A percentile compares a stretch with the other conserved stretches of the same genome.
phyloP scores from a whole-genome alignment of 441 rosid genomes.

The Adansonia rubrostipa region DNA sequence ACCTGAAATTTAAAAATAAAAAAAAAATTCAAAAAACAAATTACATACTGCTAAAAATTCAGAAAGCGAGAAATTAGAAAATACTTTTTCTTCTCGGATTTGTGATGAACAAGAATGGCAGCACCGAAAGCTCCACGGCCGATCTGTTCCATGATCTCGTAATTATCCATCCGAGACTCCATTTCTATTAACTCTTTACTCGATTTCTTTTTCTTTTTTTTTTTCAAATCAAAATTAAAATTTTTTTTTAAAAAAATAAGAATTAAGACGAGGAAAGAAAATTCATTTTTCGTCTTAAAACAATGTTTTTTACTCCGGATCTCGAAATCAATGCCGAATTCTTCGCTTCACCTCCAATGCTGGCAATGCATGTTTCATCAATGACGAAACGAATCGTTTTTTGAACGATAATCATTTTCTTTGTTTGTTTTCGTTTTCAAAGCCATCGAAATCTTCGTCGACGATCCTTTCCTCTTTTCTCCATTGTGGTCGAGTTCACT shows the following conservation, averaged over 20 bases:
- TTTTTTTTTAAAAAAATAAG: neutral
- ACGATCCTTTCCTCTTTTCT: conserved; percentile 1
- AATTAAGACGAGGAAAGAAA: neutral
- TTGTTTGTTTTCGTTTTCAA: neutral
- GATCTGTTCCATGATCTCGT: conserved; percentile 98
- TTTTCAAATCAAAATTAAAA: conserved; percentile 14
- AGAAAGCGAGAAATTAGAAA: neutral
- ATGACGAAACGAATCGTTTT: neutral
- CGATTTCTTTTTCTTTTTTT: conserved; percentile 16
- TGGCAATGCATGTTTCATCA: conserved; percentile 15
- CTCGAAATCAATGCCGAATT: neutral
- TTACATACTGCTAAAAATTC: neutral
- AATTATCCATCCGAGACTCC: conserved; percentile 98
- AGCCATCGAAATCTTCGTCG: conserved; percentile 21
- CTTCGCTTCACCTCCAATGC: neutral
- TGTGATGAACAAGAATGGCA: conserved; percentile 90
- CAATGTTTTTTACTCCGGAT: neutral
- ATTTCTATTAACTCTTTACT: conserved; percentile 32
- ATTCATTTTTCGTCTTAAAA: neutral
- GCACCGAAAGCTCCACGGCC: conserved; percentile 99
- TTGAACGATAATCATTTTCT: neutral
- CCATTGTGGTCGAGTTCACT: neutral
- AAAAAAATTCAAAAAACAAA: neutral
- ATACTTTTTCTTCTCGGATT: conserved; percentile 90
- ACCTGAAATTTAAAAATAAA: conserved; percentile 46